A percentile compares a stretch with the other conserved stretches of the same genome.
Evolutionary conservation across 2,329 filamentous ascomycete species (phyloP).

Genomic region (Didymella pomorum): DNA sequence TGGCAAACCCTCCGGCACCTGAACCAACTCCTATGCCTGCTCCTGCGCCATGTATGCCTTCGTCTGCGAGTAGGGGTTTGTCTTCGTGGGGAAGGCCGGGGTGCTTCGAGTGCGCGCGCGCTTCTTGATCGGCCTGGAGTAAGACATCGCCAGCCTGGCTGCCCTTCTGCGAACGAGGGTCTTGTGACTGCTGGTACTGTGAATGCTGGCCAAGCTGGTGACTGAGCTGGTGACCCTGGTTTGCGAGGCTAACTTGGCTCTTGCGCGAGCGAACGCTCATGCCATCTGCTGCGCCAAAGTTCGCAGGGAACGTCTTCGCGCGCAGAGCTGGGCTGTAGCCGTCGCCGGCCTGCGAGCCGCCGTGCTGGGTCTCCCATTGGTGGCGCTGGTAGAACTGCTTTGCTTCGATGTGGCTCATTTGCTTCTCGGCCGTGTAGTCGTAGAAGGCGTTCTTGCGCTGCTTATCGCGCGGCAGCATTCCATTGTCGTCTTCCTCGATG

Average conservation of each 20-base stretch:
- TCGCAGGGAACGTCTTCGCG: constrained; percentile 55
- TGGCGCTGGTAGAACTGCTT: constrained; percentile 96
- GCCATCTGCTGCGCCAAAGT: constrained; percentile 49
- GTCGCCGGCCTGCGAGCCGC: constrained; percentile 51
- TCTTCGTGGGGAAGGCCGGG: constrained; percentile 63
- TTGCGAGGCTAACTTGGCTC: constrained; percentile 46
- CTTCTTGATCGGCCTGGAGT: constrained; percentile 58
- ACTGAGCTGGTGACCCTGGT: constrained; percentile 38
- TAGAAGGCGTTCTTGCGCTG: constrained; percentile 83
- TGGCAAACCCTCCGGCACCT: constrained; percentile 69
- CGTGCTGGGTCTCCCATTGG: constrained; percentile 67
- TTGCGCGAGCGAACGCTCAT: constrained; percentile 53
- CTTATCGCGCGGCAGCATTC: constrained; percentile 59
- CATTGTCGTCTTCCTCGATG: constrained; percentile 39
- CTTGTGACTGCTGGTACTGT: constrained; percentile 37
- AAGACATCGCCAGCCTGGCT: constrained; percentile 39
- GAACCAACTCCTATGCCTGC: constrained; percentile 68
- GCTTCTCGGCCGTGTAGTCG: constrained; percentile 91
- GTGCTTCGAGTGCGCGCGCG: constrained; percentile 60
- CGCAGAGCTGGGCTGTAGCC: constrained; percentile 53
- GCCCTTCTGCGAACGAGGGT: constrained; percentile 31
- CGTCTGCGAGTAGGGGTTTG: constrained; percentile 62
- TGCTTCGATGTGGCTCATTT: constrained; percentile 91
- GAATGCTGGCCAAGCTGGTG: constrained; percentile 35
- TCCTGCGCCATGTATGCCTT: constrained; percentile 66